Evolutionary conservation across 805 yeast genomes (phyloP).

Genomic region (Candida sphagnicola): DNA sequence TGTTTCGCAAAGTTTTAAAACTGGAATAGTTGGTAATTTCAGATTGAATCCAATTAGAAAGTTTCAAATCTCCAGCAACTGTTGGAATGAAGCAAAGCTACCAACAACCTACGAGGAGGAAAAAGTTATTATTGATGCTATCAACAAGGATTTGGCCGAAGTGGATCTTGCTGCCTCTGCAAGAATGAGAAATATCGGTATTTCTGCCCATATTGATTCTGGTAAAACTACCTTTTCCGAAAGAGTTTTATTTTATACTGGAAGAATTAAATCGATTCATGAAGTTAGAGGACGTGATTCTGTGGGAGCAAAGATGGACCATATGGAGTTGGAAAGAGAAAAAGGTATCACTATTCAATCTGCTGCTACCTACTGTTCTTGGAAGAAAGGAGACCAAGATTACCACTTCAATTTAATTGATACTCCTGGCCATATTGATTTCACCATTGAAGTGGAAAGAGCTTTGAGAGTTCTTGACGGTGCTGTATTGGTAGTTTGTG

Average conservation of each 20-base stretch:
- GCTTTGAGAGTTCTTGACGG: conserved; percentile 98
- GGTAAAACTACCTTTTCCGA: conserved; percentile 98
- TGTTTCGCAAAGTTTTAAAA: neutral
- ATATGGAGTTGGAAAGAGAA: conserved; percentile 97
- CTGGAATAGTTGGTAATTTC: neutral
- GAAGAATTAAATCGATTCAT: conserved; percentile 93
- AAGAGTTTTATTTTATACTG: conserved; percentile 93
- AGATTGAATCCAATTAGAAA: neutral
- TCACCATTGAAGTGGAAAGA: conserved; percentile 97
- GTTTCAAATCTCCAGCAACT: conserved; percentile 5
- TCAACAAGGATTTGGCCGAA: conserved; percentile 45
- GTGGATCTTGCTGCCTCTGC: conserved; percentile 49
- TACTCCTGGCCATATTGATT: conserved; percentile 98
- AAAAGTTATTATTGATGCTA: conserved; percentile 60
- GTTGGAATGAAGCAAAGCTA: conserved; percentile 7
- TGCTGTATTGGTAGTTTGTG: conserved; percentile 97
- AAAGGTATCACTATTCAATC: conserved; percentile 98
- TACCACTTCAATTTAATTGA: conserved; percentile 94
- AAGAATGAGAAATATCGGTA: conserved; percentile 88
- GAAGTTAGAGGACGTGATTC: conserved; percentile 96
- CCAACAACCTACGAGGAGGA: conserved; percentile 67
- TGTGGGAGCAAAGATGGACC: conserved; percentile 99
- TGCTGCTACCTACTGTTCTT: conserved; percentile 97
- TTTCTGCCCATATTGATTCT: conserved; percentile 96
- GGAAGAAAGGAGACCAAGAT: conserved; percentile 69